Evolutionary conservation across 2,329 filamentous ascomycete genomes (phyloP), one percentile per base, ranked within the genome.

Genomic region (Colletotrichum sp.): DNA sequence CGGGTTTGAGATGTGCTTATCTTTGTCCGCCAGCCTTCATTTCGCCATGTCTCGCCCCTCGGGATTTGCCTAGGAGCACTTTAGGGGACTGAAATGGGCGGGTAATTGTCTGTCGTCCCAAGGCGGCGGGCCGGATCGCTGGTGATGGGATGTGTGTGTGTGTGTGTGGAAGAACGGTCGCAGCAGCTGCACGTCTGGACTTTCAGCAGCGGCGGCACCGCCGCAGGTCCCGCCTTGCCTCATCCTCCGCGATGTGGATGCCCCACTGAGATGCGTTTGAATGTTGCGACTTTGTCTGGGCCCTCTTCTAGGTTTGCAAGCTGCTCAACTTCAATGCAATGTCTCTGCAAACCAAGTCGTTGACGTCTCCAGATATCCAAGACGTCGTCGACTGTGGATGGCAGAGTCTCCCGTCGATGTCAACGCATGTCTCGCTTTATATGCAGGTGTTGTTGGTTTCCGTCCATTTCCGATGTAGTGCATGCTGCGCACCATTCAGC

Each of bases 181-280:
- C 65, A 62, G 65, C 59, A 30, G 64, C 59, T 74, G 61, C 64
- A 70, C 64, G 61, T 43, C 71, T 48, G 55, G 74, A 61, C 71
- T 66, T 76, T 70, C 36, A 71, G 68, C 68, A 28, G 71, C 59
- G n/a, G 43, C 43, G 43, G 68, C 67, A 66, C 59, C 16, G 72
- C 64, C 61, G 69, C 62, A 75, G 34, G 28, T 74, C 67, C 43
- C 56, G 63, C 73, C 72, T 74, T 43, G 63, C 73, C 72, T 74
- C 68, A 66, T 62, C 38, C 43, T 43, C 38, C 30, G 43, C 69
- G 69, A 55, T 52, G 28, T 30, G 62, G 34, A 67, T 67, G 26
- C 55, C 56, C 63, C 69, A 43, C 69, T 59, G 63, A 58, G 63
- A 61, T 71, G 69, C 62, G 30, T 73, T 66, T 68, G 58, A 43